Conservation (phyloP, 2,329 filamentous ascomycete species). For the Aureobasidium zeae region DNA sequence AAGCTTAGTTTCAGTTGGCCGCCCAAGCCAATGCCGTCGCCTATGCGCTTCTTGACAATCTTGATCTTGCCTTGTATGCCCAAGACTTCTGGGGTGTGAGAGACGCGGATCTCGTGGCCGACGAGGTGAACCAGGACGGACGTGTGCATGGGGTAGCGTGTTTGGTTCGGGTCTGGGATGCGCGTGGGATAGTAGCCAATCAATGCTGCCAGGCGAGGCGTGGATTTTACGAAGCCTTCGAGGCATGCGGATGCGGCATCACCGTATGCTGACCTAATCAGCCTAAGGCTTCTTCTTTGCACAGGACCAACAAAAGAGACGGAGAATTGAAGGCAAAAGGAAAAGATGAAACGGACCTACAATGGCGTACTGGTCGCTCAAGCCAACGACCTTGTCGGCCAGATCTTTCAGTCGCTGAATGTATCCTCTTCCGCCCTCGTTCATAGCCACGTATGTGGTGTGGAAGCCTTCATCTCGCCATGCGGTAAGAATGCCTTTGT, state of each 20-base stretch:
- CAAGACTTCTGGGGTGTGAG: slow-evolving; percentile 41
- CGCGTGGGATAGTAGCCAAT: slow-evolving; percentile 55
- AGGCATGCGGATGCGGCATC: slow-evolving; percentile 52
- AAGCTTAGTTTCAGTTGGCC: slow-evolving; percentile 35
- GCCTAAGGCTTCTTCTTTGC: not conserved
- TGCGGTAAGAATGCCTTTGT: slow-evolving; percentile 42
- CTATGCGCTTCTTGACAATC: slow-evolving; percentile 40
- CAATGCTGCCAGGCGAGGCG: slow-evolving; percentile 48
- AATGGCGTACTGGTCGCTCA: slow-evolving; percentile 52
- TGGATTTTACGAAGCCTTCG: slow-evolving; percentile 48
- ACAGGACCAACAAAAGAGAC: too few relatives aligned
- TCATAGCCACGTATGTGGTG: slow-evolving; percentile 46
- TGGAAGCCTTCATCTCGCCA: slow-evolving; percentile 55
- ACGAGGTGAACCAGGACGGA: slow-evolving; percentile 51
- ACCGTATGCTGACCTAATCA: slow-evolving; percentile 44
- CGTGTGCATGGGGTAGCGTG: slow-evolving; percentile 35
- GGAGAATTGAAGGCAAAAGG: slow-evolving; percentile 17
- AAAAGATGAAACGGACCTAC: slow-evolving; percentile 41
- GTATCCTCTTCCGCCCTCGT: slow-evolving; percentile 41
- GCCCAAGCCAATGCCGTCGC: slow-evolving; percentile 43
- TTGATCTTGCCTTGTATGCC: slow-evolving; percentile 44
- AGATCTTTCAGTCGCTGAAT: slow-evolving; percentile 41
- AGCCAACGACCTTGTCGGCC: slow-evolving; percentile 47
- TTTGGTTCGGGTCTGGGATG: slow-evolving; percentile 44
- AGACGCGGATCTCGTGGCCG: slow-evolving; percentile 38